A percentile compares a stretch with the other conserved stretches of the same genome.
phyloP scores from a whole-genome alignment of 177 flowering plant genomes.

The Vitis hybrid region DNA sequence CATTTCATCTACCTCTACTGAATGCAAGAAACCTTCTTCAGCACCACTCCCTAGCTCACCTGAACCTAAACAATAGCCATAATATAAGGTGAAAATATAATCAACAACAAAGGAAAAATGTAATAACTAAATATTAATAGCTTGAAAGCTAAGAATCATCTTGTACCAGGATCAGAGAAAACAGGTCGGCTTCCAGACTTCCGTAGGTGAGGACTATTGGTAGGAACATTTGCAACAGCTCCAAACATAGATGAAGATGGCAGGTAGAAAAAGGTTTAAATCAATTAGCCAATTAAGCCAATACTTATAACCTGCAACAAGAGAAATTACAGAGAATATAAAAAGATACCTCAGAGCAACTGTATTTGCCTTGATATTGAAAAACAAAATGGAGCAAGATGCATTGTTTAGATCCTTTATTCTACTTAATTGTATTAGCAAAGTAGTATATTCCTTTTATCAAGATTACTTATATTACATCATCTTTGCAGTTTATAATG shows the following conservation, averaged over 20 bases:
- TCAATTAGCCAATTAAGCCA: not conserved
- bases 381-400: not conserved
- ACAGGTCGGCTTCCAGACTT: constrained; percentile 76
- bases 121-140: not conserved
- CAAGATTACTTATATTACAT: too few species aligned
- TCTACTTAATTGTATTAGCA: too few species aligned
- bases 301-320: constrained; percentile 14
- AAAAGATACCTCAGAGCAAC: too few species aligned
- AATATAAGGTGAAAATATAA: not conserved
- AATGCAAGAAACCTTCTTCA: constrained; percentile 42
- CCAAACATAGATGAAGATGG: constrained; percentile 68
- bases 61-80: constrained; percentile 27
- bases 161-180: constrained; percentile 64
- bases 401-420: not conserved
- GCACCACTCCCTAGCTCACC: constrained; percentile 42
- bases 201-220: constrained; percentile 75
- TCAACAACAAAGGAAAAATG: not conserved
- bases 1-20: constrained; percentile 45
- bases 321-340: too few species aligned
- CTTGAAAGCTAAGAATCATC: not conserved
- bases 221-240: constrained; percentile 44
- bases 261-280: constrained; percentile 6
- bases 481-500: too few species aligned
- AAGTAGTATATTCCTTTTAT: too few species aligned
- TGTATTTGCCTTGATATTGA: too few species aligned